These are phyloP conservation scores for Saksenaea vasiformis DNA, from an alignment of 371 early-diverging fungal genomes.

Conservation along the genomic window DNA sequence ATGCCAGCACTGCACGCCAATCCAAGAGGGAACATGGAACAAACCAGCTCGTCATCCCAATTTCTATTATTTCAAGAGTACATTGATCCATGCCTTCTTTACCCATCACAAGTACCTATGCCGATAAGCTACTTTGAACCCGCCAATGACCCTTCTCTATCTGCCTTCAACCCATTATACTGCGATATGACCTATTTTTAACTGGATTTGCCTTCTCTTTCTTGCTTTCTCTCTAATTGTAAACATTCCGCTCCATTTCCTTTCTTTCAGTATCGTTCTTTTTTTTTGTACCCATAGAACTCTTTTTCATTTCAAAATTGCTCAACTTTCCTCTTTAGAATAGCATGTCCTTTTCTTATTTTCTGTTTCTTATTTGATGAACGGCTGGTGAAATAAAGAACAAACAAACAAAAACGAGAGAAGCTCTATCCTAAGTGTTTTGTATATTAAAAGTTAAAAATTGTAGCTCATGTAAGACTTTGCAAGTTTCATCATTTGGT, in stretches of 20 bases:
- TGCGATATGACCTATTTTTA: not conserved
- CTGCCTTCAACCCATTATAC: not conserved
- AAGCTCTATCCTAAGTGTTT: not conserved
- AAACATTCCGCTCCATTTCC: not conserved
- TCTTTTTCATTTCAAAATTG: not conserved
- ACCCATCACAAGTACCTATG: not conserved
- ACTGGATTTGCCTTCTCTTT: not conserved
- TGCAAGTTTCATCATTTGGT: conserved; percentile 36
- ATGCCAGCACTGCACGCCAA: not conserved
- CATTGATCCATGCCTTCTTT: not conserved
- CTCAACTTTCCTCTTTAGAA: not conserved
- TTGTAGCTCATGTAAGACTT: conserved; percentile 30
- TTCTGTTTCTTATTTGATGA: not conserved
- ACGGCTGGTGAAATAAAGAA: not conserved
- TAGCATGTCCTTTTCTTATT: not conserved
- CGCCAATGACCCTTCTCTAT: not conserved
- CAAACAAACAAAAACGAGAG: not conserved
- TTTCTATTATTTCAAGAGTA: not conserved
- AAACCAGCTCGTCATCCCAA: not conserved
- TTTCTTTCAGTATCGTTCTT: not conserved
- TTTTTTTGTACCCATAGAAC: not conserved
- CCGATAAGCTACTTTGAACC: not conserved
- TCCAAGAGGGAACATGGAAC: not conserved
- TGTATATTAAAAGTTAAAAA: not conserved
- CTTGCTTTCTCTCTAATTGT: not conserved